Conservation (phyloP, 306 rosid species). For the Benincasa hispida region DNA sequence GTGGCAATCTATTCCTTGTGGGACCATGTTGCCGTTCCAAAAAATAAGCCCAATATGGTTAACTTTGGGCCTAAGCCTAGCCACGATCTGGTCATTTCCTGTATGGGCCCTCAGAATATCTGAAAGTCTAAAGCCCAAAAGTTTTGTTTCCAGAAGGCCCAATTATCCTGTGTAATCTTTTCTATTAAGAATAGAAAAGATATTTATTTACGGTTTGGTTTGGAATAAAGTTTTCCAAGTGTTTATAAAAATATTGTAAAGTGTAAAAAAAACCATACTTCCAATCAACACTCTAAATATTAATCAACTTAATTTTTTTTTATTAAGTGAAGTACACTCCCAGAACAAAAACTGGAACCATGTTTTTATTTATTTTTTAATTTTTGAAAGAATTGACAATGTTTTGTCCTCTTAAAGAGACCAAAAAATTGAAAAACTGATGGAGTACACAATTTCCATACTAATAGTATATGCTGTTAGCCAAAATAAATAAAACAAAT, state of each 20-base stretch:
- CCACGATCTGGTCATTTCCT: background rate
- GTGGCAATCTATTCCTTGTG: background rate
- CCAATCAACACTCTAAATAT: too few relatives aligned
- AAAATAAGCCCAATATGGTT: background rate
- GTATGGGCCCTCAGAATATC: background rate
- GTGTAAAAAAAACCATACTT: too few relatives aligned
- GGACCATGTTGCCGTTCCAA: background rate
- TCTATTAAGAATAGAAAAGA: too few relatives aligned
- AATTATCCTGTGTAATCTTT: background rate
- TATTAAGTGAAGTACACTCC: background rate
- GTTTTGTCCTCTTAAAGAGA: background rate
- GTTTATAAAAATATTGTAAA: too few relatives aligned
- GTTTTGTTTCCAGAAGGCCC: background rate
- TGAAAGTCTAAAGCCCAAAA: background rate
- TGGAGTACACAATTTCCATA: background rate
- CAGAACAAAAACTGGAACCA: background rate
- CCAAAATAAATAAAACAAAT: too few relatives aligned
- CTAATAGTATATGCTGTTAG: too few relatives aligned
- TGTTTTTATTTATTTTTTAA: background rate
- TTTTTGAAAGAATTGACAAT: background rate
- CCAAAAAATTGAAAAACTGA: background rate
- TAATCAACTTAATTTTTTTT: too few relatives aligned
- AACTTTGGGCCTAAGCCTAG: background rate
- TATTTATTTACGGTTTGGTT: too few relatives aligned
- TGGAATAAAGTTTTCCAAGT: too few relatives aligned